Evolutionary conservation across 148 eudicot genomes (phyloP), one percentile per base, ranked within the genome.

Genomic region (Persicaria maculosa): DNA sequence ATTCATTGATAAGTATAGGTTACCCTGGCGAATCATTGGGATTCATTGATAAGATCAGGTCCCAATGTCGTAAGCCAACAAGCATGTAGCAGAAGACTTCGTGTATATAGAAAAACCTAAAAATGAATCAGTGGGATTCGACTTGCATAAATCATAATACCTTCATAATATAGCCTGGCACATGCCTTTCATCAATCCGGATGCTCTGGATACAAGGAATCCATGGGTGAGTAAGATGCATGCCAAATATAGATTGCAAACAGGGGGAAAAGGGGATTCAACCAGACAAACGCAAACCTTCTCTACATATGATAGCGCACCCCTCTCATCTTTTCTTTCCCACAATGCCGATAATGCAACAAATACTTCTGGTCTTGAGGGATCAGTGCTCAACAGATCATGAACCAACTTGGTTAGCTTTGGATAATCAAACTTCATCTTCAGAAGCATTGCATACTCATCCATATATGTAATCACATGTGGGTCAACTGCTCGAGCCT

Each of bases 371-470:
- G 99, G 92, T 72, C 88, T 88, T 44, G 96, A 76, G 12, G 96
- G 89, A 81, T 92, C 97, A 78, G 87, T 88, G 75, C 77, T 90
- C 84, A 92, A 78, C 80, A 95, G 80, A 79, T 95, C 99, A 80
- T 92, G 93, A 52, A 95, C 92, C 77, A 95, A 79, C 82, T 92
- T 95, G 90, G 85, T 92, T 79, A 95, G 83, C 83, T 92, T 95
- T 15, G 81, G 65, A 80, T 85, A 76, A 74, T 92, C 99, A 69
- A 94, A 87, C 80, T 92, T 95, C 48, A 75, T 73, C 85, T 90
- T 95, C 53, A 95, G 86, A 76, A 95, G 97, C 89, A 95, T 88
- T 20, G 99, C 99, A 83, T 95, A 95, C 84, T 95, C 99, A 80
- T 95, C 99, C 99, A 95, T 95, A 73, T 86, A 84, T 25, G 96